phyloP scores from a whole-genome alignment of 768 basidiomycete species.

The Termitomyces sp. region DNA sequence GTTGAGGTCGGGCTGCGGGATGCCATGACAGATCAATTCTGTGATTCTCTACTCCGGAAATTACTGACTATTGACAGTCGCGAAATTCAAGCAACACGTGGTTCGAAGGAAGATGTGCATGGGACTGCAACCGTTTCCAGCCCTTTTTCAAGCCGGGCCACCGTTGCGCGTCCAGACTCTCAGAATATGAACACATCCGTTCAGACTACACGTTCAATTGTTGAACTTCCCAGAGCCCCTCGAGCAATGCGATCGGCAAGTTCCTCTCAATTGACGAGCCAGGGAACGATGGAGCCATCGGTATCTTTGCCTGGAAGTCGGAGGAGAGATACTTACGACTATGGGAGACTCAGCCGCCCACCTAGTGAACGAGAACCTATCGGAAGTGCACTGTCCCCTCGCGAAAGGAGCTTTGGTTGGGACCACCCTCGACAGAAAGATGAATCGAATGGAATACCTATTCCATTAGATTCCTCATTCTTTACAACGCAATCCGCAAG shows the following conservation, averaged over 20 bases:
- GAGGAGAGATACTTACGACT: not conserved
- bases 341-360: not conserved
- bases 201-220: not conserved
- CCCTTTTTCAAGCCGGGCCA: not conserved
- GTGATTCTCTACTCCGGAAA: conserved; percentile 17
- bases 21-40: conserved; percentile 21
- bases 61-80: conserved; percentile 8
- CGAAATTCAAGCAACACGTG: conserved; percentile 4
- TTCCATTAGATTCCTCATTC: conserved; percentile 13
- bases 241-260: conserved; percentile 13
- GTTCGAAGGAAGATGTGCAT: not conserved
- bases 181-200: not conserved
- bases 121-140: not conserved
- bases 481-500: conserved; percentile 2
- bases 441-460: conserved; percentile 6
- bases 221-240: conserved; percentile 14
- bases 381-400: not conserved
- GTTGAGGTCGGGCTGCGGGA: conserved; percentile 10
- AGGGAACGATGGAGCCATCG: not conserved
- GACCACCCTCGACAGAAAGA: not conserved
- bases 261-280: not conserved
- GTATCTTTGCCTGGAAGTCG: not conserved
- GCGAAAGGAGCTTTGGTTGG: not conserved
- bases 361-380: not conserved
- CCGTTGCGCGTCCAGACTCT: not conserved